Percentiles rank a stretch among this genome's conserved stretches.
phyloP scores from a whole-genome alignment of 2,329 filamentous ascomycete genomes.

The Nigrospora osmanthi region DNA sequence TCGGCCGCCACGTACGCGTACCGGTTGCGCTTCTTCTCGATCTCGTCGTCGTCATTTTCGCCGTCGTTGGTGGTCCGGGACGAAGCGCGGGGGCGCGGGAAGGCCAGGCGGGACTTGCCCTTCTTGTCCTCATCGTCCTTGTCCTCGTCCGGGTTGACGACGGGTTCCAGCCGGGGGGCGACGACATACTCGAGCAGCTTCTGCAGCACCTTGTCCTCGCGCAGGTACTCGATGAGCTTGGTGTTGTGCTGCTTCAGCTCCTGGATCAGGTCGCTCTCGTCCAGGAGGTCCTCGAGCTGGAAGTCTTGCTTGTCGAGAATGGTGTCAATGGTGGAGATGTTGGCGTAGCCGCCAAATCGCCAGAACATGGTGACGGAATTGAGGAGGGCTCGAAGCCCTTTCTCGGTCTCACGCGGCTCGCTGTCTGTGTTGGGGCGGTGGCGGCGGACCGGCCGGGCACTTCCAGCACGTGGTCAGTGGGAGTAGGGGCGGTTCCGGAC shows the following conservation, averaged over 20 bases:
- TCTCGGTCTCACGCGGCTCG: no score
- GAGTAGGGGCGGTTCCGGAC: neutral
- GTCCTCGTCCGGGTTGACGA: constrained; percentile 44
- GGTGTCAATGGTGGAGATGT: constrained; percentile 91
- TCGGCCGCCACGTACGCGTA: constrained; percentile 93
- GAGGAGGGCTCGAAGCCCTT: constrained; percentile 1
- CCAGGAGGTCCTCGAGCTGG: constrained; percentile 88
- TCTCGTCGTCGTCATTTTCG: constrained; percentile 59
- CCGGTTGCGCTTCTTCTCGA: constrained; percentile 84
- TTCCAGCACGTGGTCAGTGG: neutral
- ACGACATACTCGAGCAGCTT: constrained; percentile 87
- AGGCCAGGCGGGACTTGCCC: constrained; percentile 31
- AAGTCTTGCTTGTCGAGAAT: constrained; percentile 96
- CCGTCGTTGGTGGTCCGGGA: constrained; percentile 40
- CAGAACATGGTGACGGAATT: constrained; percentile 78
- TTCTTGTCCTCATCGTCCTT: constrained; percentile 34
- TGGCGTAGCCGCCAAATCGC: constrained; percentile 98
- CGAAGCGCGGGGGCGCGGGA: constrained; percentile 44
- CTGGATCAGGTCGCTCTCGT: constrained; percentile 93
- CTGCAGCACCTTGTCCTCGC: constrained; percentile 78
- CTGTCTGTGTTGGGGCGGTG: neutral
- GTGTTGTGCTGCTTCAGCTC: constrained; percentile 98
- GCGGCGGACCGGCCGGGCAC: no score
- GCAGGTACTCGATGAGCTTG: constrained; percentile 92
- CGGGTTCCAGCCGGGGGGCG: constrained; percentile 60